phyloP scores from a whole-genome alignment of 139 green algal genomes.

The Diplosphaera chodatii region DNA sequence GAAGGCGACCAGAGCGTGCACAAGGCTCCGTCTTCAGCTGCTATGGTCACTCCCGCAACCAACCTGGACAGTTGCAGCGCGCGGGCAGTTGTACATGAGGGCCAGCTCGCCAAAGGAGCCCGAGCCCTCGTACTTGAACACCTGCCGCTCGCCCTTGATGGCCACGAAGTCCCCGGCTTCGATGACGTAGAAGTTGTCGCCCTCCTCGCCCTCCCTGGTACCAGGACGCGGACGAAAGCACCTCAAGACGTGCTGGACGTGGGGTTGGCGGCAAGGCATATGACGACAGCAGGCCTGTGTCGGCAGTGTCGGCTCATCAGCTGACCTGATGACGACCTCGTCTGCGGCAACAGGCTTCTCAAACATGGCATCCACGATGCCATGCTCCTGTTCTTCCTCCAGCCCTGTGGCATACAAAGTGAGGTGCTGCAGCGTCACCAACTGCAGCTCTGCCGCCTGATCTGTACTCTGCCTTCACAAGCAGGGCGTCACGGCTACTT shows the following conservation, averaged over 20 bases:
- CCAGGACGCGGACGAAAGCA: not conserved
- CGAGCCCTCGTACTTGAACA: conserved; percentile 33
- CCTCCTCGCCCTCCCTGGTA: conserved; percentile 46
- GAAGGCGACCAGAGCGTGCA: too few relatives aligned
- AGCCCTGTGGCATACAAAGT: conserved; percentile 26
- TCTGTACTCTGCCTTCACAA: too few relatives aligned
- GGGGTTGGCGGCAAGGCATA: too few relatives aligned
- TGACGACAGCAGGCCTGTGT: too few relatives aligned
- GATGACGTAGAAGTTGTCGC: conserved; percentile 63
- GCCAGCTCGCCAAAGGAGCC: conserved; percentile 61
- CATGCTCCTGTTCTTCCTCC: conserved; percentile 45
- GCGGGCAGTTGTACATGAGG: conserved; percentile 58
- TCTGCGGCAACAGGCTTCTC: conserved; percentile 22
- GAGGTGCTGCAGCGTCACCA: not conserved
- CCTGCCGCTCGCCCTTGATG: conserved; percentile 13
- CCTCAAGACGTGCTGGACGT: not conserved
- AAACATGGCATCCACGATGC: conserved; percentile 42
- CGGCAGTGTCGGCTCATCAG: too few relatives aligned
- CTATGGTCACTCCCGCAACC: not conserved
- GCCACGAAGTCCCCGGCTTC: conserved; percentile 39
- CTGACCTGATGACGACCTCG: conserved; percentile 47
- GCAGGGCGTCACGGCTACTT: too few relatives aligned
- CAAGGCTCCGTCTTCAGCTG: too few relatives aligned
- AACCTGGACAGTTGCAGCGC: conserved; percentile 42
- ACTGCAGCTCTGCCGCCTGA: too few relatives aligned